Base-by-base conservation (phyloP, 305 asterid genomes). In the Fraxinus latifolia region DNA sequence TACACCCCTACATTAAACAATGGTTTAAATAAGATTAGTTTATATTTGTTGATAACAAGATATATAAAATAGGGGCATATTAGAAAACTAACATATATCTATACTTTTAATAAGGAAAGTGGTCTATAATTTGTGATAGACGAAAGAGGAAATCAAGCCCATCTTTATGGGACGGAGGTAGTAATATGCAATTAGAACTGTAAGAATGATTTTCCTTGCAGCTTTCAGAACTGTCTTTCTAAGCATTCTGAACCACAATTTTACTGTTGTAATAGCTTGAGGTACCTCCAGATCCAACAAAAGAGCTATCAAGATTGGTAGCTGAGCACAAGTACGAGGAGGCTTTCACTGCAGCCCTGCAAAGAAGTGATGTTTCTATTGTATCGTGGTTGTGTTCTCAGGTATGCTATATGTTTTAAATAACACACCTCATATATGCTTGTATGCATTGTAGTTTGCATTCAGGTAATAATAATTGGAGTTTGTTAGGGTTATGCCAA, bases 371-470 rank as follows among this genome's bases (percentile, higher is more conserved):
- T 78, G 94, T 95, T 77, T 85, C 83, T 34, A 90, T 95, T 2
- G 97, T 95, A 33, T 93, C 97, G 14, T 95, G 98, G 98, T 79
- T 95, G 79, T 95, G 98, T 89, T 79, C 96, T 89, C 97, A 93
- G 97, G 98, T 95, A 91, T 79, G 76, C 82, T 82, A 27, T 77
- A 17, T 77, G 62, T 67, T 21, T 27, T 21, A 39, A 17, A n/a
- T 44, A 53, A 25, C 37, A 37, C 50, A 7, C 17, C 21, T 65
- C n/a, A 6, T 8, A 17, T 72, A 23, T 67, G 36, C 74, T 74
- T 36, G 7, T 42, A 77, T 39, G 36, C 68, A 17, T 17, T 80
- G 76, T 76, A 72, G 82, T 84, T 80, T 50, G 60, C 85, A 44
- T 79, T 83, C 74, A 31, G 50, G 58, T 80, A 42, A 27, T 34